These are phyloP conservation scores for Aspergillus steynii DNA, from an alignment of 495 filamentous ascomycete species.

Conservation along the genomic window DNA sequence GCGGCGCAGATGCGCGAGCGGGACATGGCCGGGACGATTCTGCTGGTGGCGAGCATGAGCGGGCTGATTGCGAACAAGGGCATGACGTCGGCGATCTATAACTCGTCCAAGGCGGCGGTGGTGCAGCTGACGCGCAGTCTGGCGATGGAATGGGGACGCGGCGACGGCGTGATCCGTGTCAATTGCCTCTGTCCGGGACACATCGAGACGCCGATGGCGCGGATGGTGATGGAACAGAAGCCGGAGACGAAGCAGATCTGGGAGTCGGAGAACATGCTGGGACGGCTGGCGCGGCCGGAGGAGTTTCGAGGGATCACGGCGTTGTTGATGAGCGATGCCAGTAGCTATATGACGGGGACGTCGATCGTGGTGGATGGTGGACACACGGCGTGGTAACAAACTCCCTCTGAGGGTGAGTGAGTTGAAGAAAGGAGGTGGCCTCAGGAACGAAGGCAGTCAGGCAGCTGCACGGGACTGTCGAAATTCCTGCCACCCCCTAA, in stretches of 20 bases:
- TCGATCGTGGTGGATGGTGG: slow-evolving; percentile 64
- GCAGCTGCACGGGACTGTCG: no score
- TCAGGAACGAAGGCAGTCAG: no score
- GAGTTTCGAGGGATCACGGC: slow-evolving; percentile 68
- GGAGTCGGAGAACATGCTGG: slow-evolving; percentile 71
- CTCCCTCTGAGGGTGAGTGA: no score
- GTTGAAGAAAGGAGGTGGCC: no score
- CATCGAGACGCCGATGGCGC: slow-evolving; percentile 72
- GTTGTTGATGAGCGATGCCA: slow-evolving; percentile 63
- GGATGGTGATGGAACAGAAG: slow-evolving; percentile 63
- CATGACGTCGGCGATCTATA: slow-evolving; percentile 65
- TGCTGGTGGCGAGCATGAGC: slow-evolving; percentile 78
- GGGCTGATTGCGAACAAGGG: slow-evolving; percentile 78
- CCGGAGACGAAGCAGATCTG: slow-evolving; percentile 59
- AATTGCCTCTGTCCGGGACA: slow-evolving; percentile 70
- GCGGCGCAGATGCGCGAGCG: slow-evolving; percentile 72
- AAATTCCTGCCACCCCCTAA: no score
- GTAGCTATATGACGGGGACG: slow-evolving; percentile 71
- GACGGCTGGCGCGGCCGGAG: slow-evolving; percentile 58
- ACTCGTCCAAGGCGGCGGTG: slow-evolving; percentile 68
- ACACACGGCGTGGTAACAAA: slow-evolving; percentile 55
- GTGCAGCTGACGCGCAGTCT: slow-evolving; percentile 63
- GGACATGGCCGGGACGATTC: slow-evolving; percentile 61
- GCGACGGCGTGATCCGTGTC: slow-evolving; percentile 57
- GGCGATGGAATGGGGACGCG: slow-evolving; percentile 71